Evolutionary conservation across 108 stramenopile species (phyloP), one percentile per base, ranked within the genome.

Genomic region (Fragilaria radians): DNA sequence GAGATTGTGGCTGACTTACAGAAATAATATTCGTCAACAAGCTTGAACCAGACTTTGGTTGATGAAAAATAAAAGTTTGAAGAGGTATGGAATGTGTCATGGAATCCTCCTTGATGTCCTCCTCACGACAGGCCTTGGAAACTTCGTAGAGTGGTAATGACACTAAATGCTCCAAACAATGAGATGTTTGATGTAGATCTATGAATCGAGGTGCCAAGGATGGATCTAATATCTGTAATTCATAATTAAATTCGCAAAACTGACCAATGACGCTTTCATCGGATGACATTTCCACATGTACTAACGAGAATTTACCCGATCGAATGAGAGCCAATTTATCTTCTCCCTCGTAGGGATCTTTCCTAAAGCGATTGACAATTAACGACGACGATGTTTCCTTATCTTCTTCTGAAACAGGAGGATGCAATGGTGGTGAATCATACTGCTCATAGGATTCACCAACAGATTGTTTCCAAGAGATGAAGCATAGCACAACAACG

Each of bases 11-110:
- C 79, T 47, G 84, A 91, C 14, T 93, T 80, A 5, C 87, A 66
- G 23, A 2, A 1, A 31, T 88, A 70, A 88, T 57, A 73, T 98
- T 98, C 50, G 96, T 86, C n/a, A 92, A 71, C 24, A 97, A 68
- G 0, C 95, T 96, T 4, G 88, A 87, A 1, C 97, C 97, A 46
- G 85, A 84, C 52, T 94, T 78, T 0, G 80, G 74, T 70, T 96
- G 93, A 63, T 98, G 97, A 75, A 96, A 97, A 5, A 97, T 68
- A 48, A 98, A 48, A 3, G 22, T 23, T 4, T 48, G 2, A 23
- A 4, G 1, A 1, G 47, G 2, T 23, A 48, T 48, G 1, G 47
- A 48, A 48, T 48, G 47, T 3, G 47, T 48, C 4, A 4, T 1
- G 47, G 3, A 4, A 4, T 1, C 2, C 22, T 1, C 1, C 1